A percentile compares a stretch with the other conserved stretches of the same genome.
Evolutionary conservation across 73 alveolate genomes (phyloP).

Genomic region (Paramecium sexaurelia): DNA sequence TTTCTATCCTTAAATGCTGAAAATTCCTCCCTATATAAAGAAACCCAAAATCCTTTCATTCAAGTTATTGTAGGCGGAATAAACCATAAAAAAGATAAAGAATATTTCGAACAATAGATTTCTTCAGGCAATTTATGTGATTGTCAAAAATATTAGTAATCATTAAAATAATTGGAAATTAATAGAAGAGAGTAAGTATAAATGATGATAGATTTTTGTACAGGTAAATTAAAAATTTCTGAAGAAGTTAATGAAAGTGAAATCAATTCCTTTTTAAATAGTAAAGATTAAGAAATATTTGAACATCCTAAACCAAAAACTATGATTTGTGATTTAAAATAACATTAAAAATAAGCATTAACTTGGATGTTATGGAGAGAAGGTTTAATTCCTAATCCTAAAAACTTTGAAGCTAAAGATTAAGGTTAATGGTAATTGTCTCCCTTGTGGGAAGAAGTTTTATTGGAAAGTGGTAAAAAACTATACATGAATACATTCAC

Average conservation of each 20-base stretch:
- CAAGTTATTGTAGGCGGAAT: not conserved
- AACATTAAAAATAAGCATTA: conserved; percentile 68
- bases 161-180: not conserved
- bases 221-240: not conserved
- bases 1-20: not conserved
- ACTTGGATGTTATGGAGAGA: conserved; percentile 75
- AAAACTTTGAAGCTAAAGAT: not conserved
- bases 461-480: conserved; percentile 8
- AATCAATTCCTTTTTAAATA: not conserved
- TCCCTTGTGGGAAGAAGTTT: conserved; percentile 70
- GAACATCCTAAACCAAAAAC: not conserved
- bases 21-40: not conserved
- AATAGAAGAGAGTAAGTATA: not conserved
- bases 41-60: not conserved
- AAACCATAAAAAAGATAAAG: not conserved
- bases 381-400: not conserved
- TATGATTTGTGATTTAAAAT: conserved; percentile 12
- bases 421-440: conserved; percentile 50
- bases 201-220: not conserved
- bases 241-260: not conserved
- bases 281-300: not conserved
- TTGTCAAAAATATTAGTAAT: not conserved
- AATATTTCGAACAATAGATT: not conserved
- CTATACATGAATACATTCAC: conserved; percentile 68
- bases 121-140: not conserved